phyloP scores from a whole-genome alignment of 257 asterid genomes.

The Verbascum thapsus region DNA sequence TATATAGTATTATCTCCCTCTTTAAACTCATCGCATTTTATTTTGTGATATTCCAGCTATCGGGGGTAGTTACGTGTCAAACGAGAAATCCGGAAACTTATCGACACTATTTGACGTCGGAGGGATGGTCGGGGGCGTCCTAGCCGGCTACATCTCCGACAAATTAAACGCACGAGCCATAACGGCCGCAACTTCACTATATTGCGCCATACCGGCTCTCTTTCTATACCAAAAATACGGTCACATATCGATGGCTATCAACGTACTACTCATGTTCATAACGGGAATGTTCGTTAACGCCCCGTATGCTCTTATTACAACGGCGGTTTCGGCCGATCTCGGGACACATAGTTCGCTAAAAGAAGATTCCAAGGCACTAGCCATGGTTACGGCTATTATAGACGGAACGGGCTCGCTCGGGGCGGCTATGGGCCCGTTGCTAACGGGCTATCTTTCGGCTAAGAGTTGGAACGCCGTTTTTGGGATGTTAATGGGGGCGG shows the following conservation, averaged over 20 bases:
- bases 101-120: constrained; percentile 73
- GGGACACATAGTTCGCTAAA: constrained; percentile 70
- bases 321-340: constrained; percentile 82
- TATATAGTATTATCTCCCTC: background rate
- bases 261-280: constrained; percentile 53
- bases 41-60: constrained; percentile 46
- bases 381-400: constrained; percentile 72
- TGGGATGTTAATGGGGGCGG: constrained; percentile 66
- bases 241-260: constrained; percentile 50
- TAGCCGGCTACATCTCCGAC: constrained; percentile 78
- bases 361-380: constrained; percentile 65
- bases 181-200: constrained; percentile 76
- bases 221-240: constrained; percentile 62
- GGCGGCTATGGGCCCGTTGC: constrained; percentile 68
- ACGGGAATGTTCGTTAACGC: constrained; percentile 66
- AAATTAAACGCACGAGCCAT: constrained; percentile 57
- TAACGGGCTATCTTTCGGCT: constrained; percentile 69
- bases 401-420: constrained; percentile 81
- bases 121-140: constrained; percentile 68
- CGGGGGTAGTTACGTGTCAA: constrained; percentile 53
- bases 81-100: constrained; percentile 60
- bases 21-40: constrained; percentile 1
- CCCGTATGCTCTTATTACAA: constrained; percentile 75
- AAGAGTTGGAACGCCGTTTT: constrained; percentile 70
- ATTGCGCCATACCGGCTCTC: constrained; percentile 66